These are phyloP conservation scores for Aspergillus flavus DNA, from an alignment of 2,329 filamentous ascomycete genomes.

Conservation along the genomic window DNA sequence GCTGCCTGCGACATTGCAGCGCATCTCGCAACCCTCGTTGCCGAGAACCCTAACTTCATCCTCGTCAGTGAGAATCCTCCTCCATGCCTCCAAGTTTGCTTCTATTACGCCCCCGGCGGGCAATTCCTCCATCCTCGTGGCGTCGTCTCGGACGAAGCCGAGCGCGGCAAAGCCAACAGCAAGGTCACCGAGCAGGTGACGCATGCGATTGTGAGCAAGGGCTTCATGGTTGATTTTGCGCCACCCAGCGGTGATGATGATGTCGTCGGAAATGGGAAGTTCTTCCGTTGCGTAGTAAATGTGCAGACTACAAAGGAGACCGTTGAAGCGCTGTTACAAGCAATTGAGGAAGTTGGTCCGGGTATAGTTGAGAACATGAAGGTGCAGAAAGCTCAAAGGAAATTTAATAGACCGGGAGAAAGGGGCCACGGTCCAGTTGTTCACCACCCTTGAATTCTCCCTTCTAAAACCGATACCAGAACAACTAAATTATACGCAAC, in stretches of 20 bases:
- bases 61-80: constrained; percentile 76
- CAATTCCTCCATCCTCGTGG: constrained; percentile 44
- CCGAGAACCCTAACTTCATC: constrained; percentile 61
- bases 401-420: constrained; percentile 32
- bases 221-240: constrained; percentile 72
- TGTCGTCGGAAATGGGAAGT: constrained; percentile 61
- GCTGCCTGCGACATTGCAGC: constrained; percentile 71
- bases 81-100: constrained; percentile 91
- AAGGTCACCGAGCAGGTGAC: constrained; percentile 59
- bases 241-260: constrained; percentile 52
- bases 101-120: constrained; percentile 74
- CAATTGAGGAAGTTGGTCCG: constrained; percentile 55
- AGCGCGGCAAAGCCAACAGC: constrained; percentile 53
- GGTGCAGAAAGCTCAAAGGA: constrained; percentile 16
- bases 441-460: constrained; percentile 15
- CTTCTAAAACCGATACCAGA: background rate
- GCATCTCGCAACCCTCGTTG: constrained; percentile 66
- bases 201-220: constrained; percentile 56
- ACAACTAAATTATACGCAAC: background rate
- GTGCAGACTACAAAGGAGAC: constrained; percentile 61
- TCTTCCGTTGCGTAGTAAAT: constrained; percentile 72
- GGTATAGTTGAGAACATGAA: constrained; percentile 35
- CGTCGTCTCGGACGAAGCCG: constrained; percentile 35
- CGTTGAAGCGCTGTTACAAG: constrained; percentile 63
- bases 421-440: constrained; percentile 40